Conservation (phyloP, 495 filamentous ascomycete genomes). For the Aspergillus heteromorphus region DNA sequence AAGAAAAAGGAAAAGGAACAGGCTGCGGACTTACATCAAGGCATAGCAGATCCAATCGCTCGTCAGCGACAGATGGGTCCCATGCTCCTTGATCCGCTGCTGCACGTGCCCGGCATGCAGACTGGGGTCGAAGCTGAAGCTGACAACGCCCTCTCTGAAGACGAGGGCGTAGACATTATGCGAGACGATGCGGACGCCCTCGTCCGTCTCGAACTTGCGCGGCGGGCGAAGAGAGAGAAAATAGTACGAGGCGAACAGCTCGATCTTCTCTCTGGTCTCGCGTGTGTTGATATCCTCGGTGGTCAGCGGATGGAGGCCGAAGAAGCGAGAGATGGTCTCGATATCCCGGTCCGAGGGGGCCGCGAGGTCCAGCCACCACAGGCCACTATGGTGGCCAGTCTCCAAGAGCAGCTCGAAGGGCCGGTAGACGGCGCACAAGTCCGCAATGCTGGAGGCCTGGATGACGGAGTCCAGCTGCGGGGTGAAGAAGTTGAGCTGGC, state of each 20-base stretch:
- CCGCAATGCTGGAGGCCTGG: slow-evolving; percentile 69
- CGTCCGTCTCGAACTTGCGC: slow-evolving; percentile 58
- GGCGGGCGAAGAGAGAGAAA: slow-evolving; percentile 88
- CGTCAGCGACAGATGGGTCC: slow-evolving; percentile 78
- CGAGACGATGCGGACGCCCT: slow-evolving; percentile 64
- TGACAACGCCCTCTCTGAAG: slow-evolving; percentile 82
- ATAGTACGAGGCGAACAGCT: slow-evolving; percentile 87
- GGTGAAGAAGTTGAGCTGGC: slow-evolving; percentile 82
- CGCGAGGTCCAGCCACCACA: slow-evolving; percentile 88
- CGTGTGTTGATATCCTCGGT: slow-evolving; percentile 88
- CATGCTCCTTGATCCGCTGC: slow-evolving; percentile 75
- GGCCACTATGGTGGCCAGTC: slow-evolving; percentile 55
- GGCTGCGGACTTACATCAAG: slow-evolving; percentile 74
- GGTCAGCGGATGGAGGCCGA: slow-evolving; percentile 83
- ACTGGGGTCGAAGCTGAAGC: slow-evolving; percentile 75
- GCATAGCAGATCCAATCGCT: slow-evolving; percentile 98
- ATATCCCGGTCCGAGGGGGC: slow-evolving; percentile 81
- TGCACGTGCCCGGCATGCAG: slow-evolving; percentile 75
- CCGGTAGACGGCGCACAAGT: slow-evolving; percentile 70
- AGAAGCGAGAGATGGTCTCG: slow-evolving; percentile 70
- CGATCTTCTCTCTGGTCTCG: slow-evolving; percentile 89
- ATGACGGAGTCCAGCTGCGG: slow-evolving; percentile 76
- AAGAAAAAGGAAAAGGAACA: too few relatives aligned
- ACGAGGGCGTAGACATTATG: slow-evolving; percentile 88
- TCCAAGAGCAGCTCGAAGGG: slow-evolving; percentile 73